Evolutionary conservation across 2,329 filamentous ascomycete genomes (phyloP).

Genomic region (Orbilia oligospora): DNA sequence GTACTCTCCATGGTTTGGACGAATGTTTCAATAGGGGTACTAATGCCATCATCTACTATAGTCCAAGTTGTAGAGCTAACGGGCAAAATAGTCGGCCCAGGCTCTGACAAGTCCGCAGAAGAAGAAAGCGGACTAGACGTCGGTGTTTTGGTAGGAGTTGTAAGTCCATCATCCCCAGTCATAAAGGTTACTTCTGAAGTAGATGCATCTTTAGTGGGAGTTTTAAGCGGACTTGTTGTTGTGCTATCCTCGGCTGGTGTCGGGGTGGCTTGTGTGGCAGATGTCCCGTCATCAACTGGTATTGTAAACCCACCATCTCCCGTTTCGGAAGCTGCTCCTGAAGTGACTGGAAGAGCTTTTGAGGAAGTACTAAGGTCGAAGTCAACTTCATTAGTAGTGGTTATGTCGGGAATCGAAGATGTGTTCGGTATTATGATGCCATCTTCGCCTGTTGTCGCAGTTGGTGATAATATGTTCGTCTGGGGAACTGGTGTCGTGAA

Average conservation of each 20-base stretch:
- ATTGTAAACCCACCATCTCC: background rate
- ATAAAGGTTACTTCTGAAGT: background rate
- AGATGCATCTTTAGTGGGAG: background rate
- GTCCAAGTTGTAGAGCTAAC: background rate
- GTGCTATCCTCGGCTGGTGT: background rate
- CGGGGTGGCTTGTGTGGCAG: background rate
- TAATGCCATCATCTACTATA: background rate
- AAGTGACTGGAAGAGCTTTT: background rate
- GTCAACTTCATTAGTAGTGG: no score
- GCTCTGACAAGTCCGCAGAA: background rate
- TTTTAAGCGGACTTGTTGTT: background rate
- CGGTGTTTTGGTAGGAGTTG: background rate
- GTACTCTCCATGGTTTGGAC: background rate
- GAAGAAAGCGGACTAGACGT: background rate
- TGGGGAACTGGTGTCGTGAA: no score
- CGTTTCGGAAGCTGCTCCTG: background rate
- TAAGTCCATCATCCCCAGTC: background rate
- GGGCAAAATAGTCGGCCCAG: background rate
- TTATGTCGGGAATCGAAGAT: no score
- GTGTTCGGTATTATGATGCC: no score
- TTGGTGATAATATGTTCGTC: no score
- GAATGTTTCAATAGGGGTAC: background rate
- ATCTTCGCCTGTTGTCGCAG: no score
- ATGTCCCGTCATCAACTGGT: background rate
- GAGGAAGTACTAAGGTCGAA: no score